Percentiles rank a stretch among this genome's conserved stretches.
Conservation (phyloP, 768 basidiomycete species). For the Termitomyces sp. region DNA sequence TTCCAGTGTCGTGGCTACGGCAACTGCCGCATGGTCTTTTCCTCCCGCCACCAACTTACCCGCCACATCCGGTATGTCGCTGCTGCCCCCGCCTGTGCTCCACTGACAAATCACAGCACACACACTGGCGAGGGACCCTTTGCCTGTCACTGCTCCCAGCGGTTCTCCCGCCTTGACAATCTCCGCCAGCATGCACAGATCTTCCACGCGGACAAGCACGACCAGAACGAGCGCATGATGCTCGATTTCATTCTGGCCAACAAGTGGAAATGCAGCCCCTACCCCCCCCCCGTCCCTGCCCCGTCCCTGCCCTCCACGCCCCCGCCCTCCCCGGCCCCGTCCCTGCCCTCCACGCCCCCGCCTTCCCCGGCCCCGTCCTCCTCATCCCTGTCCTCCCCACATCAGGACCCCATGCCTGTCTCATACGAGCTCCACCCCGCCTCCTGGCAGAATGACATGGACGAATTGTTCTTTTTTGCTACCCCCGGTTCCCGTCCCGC, state of each 20-base stretch:
- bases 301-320: conserved; percentile 77
- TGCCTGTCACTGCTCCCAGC: conserved; percentile 91
- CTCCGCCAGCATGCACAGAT: conserved; percentile 96
- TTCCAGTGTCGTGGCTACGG: conserved; percentile 95
- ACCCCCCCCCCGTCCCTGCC: no score
- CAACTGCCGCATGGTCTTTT: conserved; percentile 96
- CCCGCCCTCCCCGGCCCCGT: conserved; percentile 8
- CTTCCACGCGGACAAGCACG: conserved; percentile 91
- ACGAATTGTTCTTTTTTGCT: conserved; percentile 27
- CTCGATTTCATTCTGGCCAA: conserved; percentile 83
- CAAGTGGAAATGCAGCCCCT: no score
- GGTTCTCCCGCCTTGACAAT: conserved; percentile 95
- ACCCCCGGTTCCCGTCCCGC: conserved; percentile 31
- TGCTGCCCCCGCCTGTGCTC: no score
- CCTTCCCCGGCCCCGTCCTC: conserved; percentile 1
- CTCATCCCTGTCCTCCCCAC: neutral
- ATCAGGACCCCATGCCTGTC: conserved; percentile 23
- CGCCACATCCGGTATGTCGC: conserved; percentile 83
- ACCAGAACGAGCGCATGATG: conserved; percentile 89
- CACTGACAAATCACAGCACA: conserved; percentile 51
- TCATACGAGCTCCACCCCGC: conserved; percentile 6
- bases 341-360: no score
- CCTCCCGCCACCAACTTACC: conserved; percentile 91
- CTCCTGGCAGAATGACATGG: neutral
- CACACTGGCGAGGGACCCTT: conserved; percentile 98